Base-by-base conservation (phyloP, 1,139 yeast genomes). In the Yamadazyma triangularis region DNA sequence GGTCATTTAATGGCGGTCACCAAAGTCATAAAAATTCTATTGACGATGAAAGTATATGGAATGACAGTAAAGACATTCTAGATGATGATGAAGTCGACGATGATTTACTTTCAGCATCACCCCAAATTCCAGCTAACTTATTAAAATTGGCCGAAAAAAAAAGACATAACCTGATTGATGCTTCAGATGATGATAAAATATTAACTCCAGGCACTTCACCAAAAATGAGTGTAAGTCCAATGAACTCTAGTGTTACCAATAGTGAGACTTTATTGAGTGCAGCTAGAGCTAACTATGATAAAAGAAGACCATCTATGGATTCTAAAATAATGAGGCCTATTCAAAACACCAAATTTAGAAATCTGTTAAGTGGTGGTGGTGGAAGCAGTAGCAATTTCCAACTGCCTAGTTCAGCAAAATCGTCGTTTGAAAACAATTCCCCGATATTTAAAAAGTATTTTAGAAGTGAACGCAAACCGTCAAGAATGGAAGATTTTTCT, bases 91-190 rank as follows among this genome's bases (percentile, higher is more conserved):
- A 66, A 24, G 47, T 64, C 35, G 77, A 71, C 36, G 79, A 72
- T 31, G 75, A 69, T 18, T 49, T 75, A 22, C 53, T 77, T 16
- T 73, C 80, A 0, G 79, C 77, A 1, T 77, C 84, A 3, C 86
- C 86, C 1, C 83, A 79, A 44, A 78, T 79, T 4, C 86, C 86
- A 0, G 76, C 73, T 25, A 74, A 75, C 31, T 55, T 79, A 15
- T 50, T 79, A 31, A 68, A 72, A 41, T 54, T 77, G 39, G 83
- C 72, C 9, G 84, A 78, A 77, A 25, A 74, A 69, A 42, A 65
- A 58, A 32, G 46, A 30, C 48, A 43, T 34, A 46, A 33, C 26
- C 45, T 27, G 41, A 25, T 42, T 8, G 51, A 46, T 22, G 15
- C 38, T 12, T 46, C 39, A 23, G 42, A 41, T 16, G 56, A 51